Evolutionary conservation across 1,139 yeast species (phyloP).

Genomic region (Zygotorulaspora mrakii): DNA sequence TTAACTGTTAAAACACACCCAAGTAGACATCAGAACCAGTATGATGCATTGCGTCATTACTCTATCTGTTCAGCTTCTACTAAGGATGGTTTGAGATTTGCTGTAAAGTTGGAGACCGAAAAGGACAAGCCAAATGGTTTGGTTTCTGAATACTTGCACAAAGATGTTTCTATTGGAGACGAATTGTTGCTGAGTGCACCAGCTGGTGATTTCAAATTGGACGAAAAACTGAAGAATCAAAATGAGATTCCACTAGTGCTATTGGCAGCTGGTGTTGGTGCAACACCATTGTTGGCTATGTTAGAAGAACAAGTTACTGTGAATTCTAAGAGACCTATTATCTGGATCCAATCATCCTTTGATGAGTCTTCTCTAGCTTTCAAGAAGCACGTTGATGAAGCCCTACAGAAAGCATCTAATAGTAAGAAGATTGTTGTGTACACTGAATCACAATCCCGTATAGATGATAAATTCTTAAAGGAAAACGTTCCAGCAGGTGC

Average conservation of each 20-base stretch:
- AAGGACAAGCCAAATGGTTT: conserved; percentile 43
- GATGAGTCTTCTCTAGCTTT: conserved; percentile 28
- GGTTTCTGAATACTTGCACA: conserved; percentile 54
- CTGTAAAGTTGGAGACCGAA: conserved; percentile 44
- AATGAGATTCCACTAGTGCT: conserved; percentile 42
- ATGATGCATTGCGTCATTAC: conserved; percentile 36
- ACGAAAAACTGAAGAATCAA: conserved; percentile 24
- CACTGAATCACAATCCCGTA: conserved; percentile 27
- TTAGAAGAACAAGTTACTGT: conserved; percentile 38
- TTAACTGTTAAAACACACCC: conserved; percentile 49
- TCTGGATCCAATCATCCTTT: conserved; percentile 34
- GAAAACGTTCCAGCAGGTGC: conserved; percentile 27
- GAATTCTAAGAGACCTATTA: conserved; percentile 32
- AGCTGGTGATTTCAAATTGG: conserved; percentile 50
- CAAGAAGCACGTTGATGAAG: conserved; percentile 24
- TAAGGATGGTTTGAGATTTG: conserved; percentile 36
- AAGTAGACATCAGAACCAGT: conserved; percentile 31
- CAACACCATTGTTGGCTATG: conserved; percentile 59
- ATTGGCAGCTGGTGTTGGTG: conserved; percentile 64
- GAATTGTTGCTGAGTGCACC: conserved; percentile 54
- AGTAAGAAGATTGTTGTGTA: conserved; percentile 21
- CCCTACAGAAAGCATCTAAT: conserved; percentile 18
- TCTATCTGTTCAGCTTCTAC: conserved; percentile 32
- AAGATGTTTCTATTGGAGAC: conserved; percentile 49
- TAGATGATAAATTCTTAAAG: conserved; percentile 26